Base-by-base conservation (phyloP, 106 monocot species). In the Acanthochlamys bracteata region DNA sequence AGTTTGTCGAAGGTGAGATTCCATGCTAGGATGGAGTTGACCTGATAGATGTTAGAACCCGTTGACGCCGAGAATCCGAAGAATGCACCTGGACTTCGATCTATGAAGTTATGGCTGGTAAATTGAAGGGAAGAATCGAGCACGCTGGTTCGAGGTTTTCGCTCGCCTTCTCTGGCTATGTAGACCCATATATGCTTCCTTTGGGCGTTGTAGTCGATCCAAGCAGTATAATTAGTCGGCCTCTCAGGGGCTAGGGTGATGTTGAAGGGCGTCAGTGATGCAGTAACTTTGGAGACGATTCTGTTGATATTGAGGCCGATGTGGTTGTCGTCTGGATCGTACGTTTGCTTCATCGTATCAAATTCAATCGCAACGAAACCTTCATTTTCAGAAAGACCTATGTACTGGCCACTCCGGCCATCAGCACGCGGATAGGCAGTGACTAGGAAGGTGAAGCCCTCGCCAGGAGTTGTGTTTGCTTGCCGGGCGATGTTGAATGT, bases 321-420 rank as follows among this genome's bases (percentile, higher is more conserved):
- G 58, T 95, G 95, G 71, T 90, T 85, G 63, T 63, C 71, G 53
- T 87, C 82, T 9, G 73, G 81, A 40, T 95, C 95, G 73, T 80
- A 87, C 40, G 23, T 1, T 61, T 95, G 80, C 63, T 95, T 77
- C 14, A 81, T 73, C 7, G 80, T 84, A 63, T 88, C 95, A 10
- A 95, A 41, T 82, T 95, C 95, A 16, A 95, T 57, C n/a, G 95
- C 95, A 25, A 87, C 66, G 59, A 95, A 24, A 1, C 74, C 41
- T 66, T 95, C 90, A 0, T 52, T 23, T 66, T 95, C 90, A 43
- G 90, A 90, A n/a, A 95, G 82, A 24, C 95, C 90, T n/a, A 95
- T 79, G 74, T 65, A 95, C 25, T 78, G 73, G 11, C 82, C 79
- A 33, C 73, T 0, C 73, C 90, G 90, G 0, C 58, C 68, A 7